Conservation (phyloP, 768 basidiomycete species). For the Suillus fuscotomentosus region DNA sequence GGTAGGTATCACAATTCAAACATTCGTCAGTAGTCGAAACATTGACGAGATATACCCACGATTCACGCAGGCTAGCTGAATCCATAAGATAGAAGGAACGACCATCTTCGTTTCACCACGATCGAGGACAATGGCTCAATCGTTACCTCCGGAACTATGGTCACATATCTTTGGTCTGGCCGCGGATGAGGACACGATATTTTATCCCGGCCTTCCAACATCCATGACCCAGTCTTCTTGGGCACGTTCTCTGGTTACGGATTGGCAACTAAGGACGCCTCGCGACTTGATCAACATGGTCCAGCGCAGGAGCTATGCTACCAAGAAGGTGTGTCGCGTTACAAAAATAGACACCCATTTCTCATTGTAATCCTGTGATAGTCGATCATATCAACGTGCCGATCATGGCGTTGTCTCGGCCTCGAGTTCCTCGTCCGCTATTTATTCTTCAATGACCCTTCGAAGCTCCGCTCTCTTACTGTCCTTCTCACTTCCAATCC, state of each 20-base stretch:
- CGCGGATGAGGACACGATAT: conserved; percentile 67
- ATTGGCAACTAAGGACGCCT: conserved; percentile 61
- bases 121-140: conserved; percentile 21
- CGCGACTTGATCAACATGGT: conserved; percentile 55
- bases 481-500: conserved; percentile 48
- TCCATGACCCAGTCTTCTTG: conserved; percentile 64
- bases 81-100: not conserved
- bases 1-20: not conserved
- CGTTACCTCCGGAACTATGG: conserved; percentile 71
- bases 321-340: conserved; percentile 57
- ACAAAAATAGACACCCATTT: not conserved
- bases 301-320: conserved; percentile 60
- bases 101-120: not conserved
- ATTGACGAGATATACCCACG: not conserved
- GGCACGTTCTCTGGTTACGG: conserved; percentile 45
- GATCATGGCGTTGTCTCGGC: conserved; percentile 58
- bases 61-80: not conserved
- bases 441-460: conserved; percentile 64
- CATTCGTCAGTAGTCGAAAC: not conserved
- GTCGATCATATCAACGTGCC: conserved; percentile 70
- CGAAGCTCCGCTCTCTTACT: conserved; percentile 51
- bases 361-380: conserved; percentile 22
- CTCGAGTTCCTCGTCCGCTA: conserved; percentile 67
- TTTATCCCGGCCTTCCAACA: conserved; percentile 59
- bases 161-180: conserved; percentile 69